phyloP scores from a whole-genome alignment of 192 early-diverging fungal genomes.

The Gigaspora rosea region DNA sequence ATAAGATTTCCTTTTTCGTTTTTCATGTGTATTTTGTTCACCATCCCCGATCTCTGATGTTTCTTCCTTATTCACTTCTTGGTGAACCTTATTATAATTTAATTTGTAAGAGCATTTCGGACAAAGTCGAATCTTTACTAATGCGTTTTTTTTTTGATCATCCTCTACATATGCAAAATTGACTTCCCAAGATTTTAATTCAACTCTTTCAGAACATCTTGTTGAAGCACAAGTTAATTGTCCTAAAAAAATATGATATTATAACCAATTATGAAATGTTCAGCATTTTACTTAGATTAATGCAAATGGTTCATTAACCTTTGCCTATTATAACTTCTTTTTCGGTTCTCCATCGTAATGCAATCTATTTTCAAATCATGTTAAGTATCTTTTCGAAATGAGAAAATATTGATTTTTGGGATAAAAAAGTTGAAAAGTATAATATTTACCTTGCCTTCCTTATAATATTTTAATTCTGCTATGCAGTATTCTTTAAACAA shows the following conservation, averaged over 20 bases:
- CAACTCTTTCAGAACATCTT: constrained; percentile 44
- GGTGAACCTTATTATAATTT: constrained; percentile 69
- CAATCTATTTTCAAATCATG: constrained; percentile 44
- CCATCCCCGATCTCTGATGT: background rate
- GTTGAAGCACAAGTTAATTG: constrained; percentile 75
- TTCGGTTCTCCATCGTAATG: constrained; percentile 71
- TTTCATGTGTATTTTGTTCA: background rate
- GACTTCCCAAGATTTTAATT: constrained; percentile 80
- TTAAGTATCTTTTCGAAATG: constrained; percentile 61
- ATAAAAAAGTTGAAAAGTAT: constrained; percentile 50
- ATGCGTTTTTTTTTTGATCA: constrained; percentile 71
- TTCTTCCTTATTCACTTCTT: constrained; percentile 28
- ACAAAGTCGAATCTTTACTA: constrained; percentile 83
- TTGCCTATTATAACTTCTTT: constrained; percentile 69
- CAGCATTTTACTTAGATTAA: background rate
- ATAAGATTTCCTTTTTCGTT: background rate
- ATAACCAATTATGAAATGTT: background rate
- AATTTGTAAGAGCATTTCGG: constrained; percentile 66
- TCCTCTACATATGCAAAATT: constrained; percentile 82
- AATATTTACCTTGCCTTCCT: constrained; percentile 57
- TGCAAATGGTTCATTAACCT: constrained; percentile 39
- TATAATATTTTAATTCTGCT: constrained; percentile 70
- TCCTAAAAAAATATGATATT: constrained; percentile 37
- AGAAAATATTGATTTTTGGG: constrained; percentile 65
- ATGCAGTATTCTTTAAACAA: constrained; percentile 86